Conservation (phyloP, 2,329 filamentous ascomycete species). For the Hymenoscyphus occultus region DNA sequence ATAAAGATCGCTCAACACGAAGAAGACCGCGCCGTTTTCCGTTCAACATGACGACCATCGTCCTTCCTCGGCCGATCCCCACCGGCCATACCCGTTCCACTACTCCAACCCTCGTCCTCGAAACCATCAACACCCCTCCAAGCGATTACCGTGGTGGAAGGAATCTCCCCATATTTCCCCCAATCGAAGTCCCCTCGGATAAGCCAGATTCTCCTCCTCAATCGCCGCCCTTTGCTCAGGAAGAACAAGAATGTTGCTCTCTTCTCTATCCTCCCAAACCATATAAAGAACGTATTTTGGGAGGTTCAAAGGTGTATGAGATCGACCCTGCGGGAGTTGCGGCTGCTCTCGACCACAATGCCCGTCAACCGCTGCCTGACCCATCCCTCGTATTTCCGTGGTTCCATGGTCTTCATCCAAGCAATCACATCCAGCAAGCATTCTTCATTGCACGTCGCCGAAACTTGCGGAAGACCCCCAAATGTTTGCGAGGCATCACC, state of each 20-base stretch:
- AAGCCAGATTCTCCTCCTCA: conserved; percentile 61
- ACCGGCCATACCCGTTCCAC: conserved; percentile 40
- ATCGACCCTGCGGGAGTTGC: conserved; percentile 68
- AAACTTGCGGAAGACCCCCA: conserved; percentile 66
- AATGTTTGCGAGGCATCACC: conserved; percentile 76
- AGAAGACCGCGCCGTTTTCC: background rate
- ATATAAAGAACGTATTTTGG: conserved; percentile 52
- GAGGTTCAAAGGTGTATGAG: conserved; percentile 62
- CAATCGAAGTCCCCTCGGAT: conserved; percentile 61
- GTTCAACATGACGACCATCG: conserved; percentile 35
- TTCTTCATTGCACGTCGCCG: conserved; percentile 83
- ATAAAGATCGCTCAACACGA: background rate
- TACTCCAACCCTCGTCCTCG: conserved; percentile 51
- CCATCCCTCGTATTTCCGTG: conserved; percentile 90
- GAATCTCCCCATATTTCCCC: conserved; percentile 83
- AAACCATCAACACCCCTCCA: conserved; percentile 48
- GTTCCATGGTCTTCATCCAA: conserved; percentile 87
- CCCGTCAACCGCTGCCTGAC: conserved; percentile 78
- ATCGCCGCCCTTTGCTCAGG: conserved; percentile 60
- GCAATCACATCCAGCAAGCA: conserved; percentile 82
- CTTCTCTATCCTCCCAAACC: conserved; percentile 71
- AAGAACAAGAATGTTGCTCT: conserved; percentile 58
- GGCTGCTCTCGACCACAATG: conserved; percentile 70
- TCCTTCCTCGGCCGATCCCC: conserved; percentile 34
- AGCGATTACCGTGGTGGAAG: conserved; percentile 50